Evolutionary conservation across 2,329 filamentous ascomycete species (phyloP).

Genomic region (Calonectria fujianensis): DNA sequence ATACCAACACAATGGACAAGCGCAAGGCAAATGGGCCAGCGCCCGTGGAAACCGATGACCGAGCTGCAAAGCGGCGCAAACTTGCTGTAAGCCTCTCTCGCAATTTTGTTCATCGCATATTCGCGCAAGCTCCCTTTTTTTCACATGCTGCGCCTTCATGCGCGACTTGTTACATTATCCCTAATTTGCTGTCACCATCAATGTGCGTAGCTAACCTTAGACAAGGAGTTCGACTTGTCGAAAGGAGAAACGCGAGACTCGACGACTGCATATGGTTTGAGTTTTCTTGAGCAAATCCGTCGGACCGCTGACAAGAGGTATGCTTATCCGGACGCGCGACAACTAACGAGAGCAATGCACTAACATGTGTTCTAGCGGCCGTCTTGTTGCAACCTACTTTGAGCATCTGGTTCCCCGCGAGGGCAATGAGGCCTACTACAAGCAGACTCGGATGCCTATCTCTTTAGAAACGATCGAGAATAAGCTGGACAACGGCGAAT

Average conservation of each 20-base stretch:
- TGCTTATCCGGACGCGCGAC: conserved; percentile 49
- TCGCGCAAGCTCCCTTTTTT: not conserved
- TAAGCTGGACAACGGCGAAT: conserved; percentile 82
- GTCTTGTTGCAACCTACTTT: conserved; percentile 84
- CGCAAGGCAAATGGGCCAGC: conserved; percentile 72
- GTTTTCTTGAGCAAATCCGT: conserved; percentile 84
- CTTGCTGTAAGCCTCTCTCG: conserved; percentile 67
- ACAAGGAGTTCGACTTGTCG: conserved; percentile 67
- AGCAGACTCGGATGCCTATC: conserved; percentile 84
- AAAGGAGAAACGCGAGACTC: conserved; percentile 79
- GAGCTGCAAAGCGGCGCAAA: conserved; percentile 74
- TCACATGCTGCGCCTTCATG: not conserved
- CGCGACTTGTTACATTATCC: conserved; percentile 34
- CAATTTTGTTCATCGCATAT: conserved; percentile 25
- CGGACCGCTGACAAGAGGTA: conserved; percentile 89
- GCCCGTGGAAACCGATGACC: conserved; percentile 69
- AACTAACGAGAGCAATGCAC: conserved; percentile 16
- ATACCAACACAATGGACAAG: conserved; percentile 71
- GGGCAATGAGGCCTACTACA: conserved; percentile 84
- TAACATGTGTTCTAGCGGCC: conserved; percentile 73
- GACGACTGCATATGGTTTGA: conserved; percentile 82
- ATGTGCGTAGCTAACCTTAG: conserved; percentile 39
- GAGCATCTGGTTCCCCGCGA: conserved; percentile 80
- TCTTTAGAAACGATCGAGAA: conserved; percentile 85
- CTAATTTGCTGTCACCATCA: not conserved